phyloP scores from a whole-genome alignment of 2,329 filamentous ascomycete genomes.

The Onygenales sp. region DNA sequence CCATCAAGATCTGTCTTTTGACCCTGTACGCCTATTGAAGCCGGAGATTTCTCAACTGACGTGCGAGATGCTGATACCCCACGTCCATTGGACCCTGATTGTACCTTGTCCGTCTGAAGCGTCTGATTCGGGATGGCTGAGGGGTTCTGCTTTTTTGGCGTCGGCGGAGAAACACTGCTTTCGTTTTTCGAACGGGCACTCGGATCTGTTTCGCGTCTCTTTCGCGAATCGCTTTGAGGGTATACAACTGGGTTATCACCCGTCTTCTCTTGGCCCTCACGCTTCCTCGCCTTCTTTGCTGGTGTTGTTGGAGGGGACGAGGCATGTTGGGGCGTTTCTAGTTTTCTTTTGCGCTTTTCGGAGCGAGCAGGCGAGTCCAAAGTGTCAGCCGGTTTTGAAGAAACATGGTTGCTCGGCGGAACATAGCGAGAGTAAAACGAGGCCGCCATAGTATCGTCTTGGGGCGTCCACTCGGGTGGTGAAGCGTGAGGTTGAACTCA shows the following conservation, averaged over 20 bases:
- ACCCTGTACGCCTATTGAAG: conserved; percentile 23
- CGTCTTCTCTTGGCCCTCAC: conserved; percentile 26
- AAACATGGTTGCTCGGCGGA: conserved; percentile 20
- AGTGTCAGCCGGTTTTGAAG: not conserved
- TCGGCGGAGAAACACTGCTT: not conserved
- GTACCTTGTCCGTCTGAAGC: conserved; percentile 12
- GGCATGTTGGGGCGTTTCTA: not conserved
- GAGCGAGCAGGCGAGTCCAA: not conserved
- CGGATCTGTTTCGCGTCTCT: not conserved
- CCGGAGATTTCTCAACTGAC: conserved; percentile 10
- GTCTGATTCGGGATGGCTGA: too few relatives aligned
- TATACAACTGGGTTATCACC: not conserved
- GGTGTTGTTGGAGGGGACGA: conserved; percentile 3
- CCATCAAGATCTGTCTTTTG: not conserved
- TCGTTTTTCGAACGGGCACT: not conserved
- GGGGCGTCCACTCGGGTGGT: not conserved
- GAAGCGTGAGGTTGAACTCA: not conserved
- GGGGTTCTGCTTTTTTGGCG: not conserved
- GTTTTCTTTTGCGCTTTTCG: conserved; percentile 14
- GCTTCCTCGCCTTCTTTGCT: conserved; percentile 27
- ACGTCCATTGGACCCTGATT: conserved; percentile 1
- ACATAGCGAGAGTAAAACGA: conserved; percentile 40
- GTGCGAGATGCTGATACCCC: conserved; percentile 7
- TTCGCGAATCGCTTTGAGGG: not conserved
- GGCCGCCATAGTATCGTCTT: conserved; percentile 31